phyloP scores from a whole-genome alignment of 305 asterid species.

The Coffea humblotiana region DNA sequence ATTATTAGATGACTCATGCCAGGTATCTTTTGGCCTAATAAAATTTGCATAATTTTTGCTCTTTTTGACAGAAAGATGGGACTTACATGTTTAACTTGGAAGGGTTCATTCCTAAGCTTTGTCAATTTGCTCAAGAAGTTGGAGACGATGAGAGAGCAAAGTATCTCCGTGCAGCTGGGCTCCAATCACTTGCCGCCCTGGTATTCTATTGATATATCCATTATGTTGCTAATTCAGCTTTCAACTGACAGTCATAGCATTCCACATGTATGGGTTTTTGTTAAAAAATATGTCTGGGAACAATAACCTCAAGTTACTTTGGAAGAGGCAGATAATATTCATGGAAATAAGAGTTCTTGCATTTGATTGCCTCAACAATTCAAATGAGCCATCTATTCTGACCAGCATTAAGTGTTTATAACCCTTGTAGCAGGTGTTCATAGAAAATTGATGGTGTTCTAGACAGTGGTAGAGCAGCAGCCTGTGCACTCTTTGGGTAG shows the following conservation, averaged over 20 bases:
- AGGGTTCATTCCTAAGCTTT: conserved; percentile 89
- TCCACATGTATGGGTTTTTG: neutral
- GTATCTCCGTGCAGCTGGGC: conserved; percentile 66
- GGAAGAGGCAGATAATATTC: neutral
- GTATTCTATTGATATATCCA: conserved; percentile 37
- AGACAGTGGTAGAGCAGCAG: neutral
- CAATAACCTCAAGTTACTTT: neutral
- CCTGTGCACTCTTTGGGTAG: neutral
- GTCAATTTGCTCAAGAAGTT: conserved; percentile 86
- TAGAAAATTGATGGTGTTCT: conserved; percentile 1
- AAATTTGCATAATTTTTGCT: conserved; percentile 10
- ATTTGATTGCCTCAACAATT: neutral
- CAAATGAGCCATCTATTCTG: neutral
- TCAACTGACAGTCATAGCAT: neutral
- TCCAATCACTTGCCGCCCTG: conserved; percentile 94
- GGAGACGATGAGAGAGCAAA: conserved; percentile 75
- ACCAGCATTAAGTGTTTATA: neutral
- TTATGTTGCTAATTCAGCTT: conserved; percentile 1
- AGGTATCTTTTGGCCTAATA: neutral
- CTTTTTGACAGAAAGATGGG: conserved; percentile 78
- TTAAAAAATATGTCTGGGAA: neutral
- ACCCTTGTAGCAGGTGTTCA: neutral
- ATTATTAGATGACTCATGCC: neutral
- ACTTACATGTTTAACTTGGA: conserved; percentile 94
- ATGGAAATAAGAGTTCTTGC: neutral